phyloP scores from a whole-genome alignment of 2,329 filamentous ascomycete species.

The Curvularia sp. region DNA sequence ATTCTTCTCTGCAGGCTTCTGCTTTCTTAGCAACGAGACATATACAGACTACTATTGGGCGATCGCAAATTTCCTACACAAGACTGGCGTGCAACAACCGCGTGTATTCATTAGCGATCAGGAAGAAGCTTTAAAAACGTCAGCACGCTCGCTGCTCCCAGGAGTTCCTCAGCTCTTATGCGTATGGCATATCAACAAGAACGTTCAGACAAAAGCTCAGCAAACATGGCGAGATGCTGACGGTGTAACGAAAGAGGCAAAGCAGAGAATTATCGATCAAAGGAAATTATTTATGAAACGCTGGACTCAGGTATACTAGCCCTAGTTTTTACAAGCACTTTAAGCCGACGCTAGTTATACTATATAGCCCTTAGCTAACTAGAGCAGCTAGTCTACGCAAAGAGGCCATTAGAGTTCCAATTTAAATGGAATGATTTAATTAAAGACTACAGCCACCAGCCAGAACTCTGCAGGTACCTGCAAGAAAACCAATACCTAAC shows the following conservation, averaged over 20 bases:
- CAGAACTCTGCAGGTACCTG: constrained; percentile 18
- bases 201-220: constrained; percentile 23
- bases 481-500: constrained; percentile 1
- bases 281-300: constrained; percentile 20
- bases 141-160: constrained; percentile 14
- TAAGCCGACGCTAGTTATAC: neutral
- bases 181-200: constrained; percentile 24
- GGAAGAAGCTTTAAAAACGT: constrained; percentile 21
- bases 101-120: constrained; percentile 22
- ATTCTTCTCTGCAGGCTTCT: constrained; percentile 25
- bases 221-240: constrained; percentile 19
- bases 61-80: constrained; percentile 22
- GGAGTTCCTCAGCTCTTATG: constrained; percentile 21
- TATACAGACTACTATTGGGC: constrained; percentile 20
- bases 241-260: constrained; percentile 19
- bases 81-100: constrained; percentile 19
- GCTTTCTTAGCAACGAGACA: constrained; percentile 20
- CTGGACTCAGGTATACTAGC: constrained; percentile 18
- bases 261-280: constrained; percentile 16
- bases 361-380: constrained; percentile 2
- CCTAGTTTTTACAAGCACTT: too few species aligned
- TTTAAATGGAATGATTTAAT: constrained; percentile 18
- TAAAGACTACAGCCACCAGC: constrained; percentile 18
- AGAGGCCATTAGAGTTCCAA: constrained; percentile 19
- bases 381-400: constrained; percentile 22